Evolutionary conservation across 2,329 filamentous ascomycete species (phyloP).

Genomic region (Cladobotryum protrusum): DNA sequence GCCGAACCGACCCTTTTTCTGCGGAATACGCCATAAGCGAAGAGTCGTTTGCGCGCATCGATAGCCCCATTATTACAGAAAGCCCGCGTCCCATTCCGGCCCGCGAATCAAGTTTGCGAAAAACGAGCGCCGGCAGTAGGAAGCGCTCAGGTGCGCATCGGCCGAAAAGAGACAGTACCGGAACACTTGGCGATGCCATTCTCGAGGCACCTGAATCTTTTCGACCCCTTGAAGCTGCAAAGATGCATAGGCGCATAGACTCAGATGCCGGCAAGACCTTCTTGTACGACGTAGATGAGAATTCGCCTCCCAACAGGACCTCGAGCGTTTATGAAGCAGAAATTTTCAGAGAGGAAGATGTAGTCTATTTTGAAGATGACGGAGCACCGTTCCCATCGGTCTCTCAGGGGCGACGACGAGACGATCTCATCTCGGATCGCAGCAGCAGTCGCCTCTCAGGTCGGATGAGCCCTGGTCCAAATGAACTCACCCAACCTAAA

Average conservation of each 20-base stretch:
- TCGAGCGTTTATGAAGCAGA: conserved; percentile 21
- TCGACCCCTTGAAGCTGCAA: conserved; percentile 15
- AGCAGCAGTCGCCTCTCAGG: conserved; percentile 40
- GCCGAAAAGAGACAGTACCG: conserved; percentile 42
- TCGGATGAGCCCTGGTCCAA: conserved; percentile 42
- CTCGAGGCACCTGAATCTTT: conserved; percentile 35
- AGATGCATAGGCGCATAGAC: conserved; percentile 12
- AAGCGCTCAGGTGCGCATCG: conserved; percentile 48
- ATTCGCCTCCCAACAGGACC: conserved; percentile 14
- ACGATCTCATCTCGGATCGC: conserved; percentile 42
- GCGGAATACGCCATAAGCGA: conserved; percentile 51
- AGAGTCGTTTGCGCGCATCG: conserved; percentile 34
- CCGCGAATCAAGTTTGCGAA: conserved; percentile 62
- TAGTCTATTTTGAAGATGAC: conserved; percentile 42
- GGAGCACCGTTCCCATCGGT: conserved; percentile 66
- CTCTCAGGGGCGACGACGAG: conserved; percentile 52
- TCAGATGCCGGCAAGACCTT: conserved; percentile 10
- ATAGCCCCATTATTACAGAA: conserved; percentile 17
- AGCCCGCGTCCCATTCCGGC: conserved; percentile 54
- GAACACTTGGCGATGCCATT: conserved; percentile 31
- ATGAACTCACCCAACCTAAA: conserved; percentile 41
- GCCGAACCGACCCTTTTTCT: conserved; percentile 42
- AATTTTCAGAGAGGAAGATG: conserved; percentile 23
- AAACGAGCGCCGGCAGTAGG: conserved; percentile 43
- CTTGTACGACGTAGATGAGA: conserved; percentile 14